Evolutionary conservation across 2,329 filamentous ascomycete species (phyloP), one percentile per base, ranked within the genome.

Genomic region (Claviceps pazoutovae): DNA sequence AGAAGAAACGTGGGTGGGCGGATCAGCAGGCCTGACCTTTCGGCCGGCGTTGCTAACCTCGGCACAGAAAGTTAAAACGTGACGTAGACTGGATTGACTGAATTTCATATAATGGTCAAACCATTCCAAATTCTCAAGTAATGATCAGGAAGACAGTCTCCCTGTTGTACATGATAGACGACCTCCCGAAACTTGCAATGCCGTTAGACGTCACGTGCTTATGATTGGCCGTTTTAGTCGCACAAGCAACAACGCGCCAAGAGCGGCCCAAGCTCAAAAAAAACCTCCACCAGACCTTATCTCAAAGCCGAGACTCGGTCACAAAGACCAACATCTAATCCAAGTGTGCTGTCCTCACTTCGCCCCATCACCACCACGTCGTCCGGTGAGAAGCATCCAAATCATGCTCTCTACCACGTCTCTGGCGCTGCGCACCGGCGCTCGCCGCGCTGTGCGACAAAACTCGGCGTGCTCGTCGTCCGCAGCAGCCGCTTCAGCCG

Each of bases 351-450:
- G 19, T 21, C 5, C 21, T 5, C 13, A 14, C 30, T 37, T 34
- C 30, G 9, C 45, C 26, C n/a, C 45, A 37, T 37, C 45, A 48
- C 36, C 34, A 23, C 46, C 46, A 38, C 5, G 36, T n/a, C 19
- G 38, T 23, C 8, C n/a, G 46, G 34, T 13, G 50, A 51, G 50
- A 48, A 47, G 21, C 30, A 51, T 6, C n/a, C 19, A 45, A 19
- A 26, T 21, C 37, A 54, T 54, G 52, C 49, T 51, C 39, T 54
- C 49, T 43, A 46, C n/a, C 34, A 30, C 52, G 4, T 26, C 23
- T 26, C 16, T 26, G 17, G 21, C 46, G 38, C 6, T 49, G 41
- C 52, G 52, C 45, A 23, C 42, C 7, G 46, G 49, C 46, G 42
- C 41, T 14, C 49, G 41, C 16, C 42, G 46, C 23, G 46, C 45